These are phyloP conservation scores for Pythium diclinum DNA, from an alignment of 352 stramenopile species.

Conservation along the genomic window DNA sequence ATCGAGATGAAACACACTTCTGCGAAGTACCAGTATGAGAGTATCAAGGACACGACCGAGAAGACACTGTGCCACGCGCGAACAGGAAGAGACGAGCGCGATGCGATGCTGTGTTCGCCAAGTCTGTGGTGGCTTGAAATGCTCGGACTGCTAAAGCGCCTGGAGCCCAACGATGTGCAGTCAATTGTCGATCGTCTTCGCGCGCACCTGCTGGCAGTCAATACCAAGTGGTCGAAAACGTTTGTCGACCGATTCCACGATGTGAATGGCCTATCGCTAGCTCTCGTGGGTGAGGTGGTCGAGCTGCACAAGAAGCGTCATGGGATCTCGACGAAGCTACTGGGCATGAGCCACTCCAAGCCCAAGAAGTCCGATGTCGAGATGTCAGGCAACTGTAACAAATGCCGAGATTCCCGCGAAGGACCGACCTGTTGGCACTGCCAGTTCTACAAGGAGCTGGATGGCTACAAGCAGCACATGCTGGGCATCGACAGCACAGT, in stretches of 20 bases:
- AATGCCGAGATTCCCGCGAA: constrained; percentile 53
- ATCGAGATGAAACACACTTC: constrained; percentile 13
- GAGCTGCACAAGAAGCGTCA: constrained; percentile 35
- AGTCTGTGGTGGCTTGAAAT: constrained; percentile 51
- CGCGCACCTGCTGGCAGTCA: constrained; percentile 39
- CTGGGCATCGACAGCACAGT: constrained; percentile 44
- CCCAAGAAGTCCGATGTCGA: constrained; percentile 49
- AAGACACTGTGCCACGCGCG: constrained; percentile 3
- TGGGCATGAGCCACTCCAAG: constrained; percentile 32
- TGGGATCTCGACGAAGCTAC: constrained; percentile 34
- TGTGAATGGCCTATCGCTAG: constrained; percentile 40
- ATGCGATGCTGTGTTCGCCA: constrained; percentile 35
- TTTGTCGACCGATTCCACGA: constrained; percentile 52
- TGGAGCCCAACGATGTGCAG: background rate
- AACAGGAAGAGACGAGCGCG: background rate
- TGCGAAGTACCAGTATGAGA: constrained; percentile 10
- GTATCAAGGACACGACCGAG: constrained; percentile 6
- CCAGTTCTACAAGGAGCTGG: constrained; percentile 59
- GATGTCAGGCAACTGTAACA: constrained; percentile 61
- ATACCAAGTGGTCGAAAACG: constrained; percentile 40
- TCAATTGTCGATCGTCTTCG: constrained; percentile 40
- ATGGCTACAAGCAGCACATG: constrained; percentile 53
- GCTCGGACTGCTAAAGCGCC: constrained; percentile 33
- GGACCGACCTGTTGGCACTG: constrained; percentile 67
- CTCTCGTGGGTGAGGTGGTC: constrained; percentile 52